These are phyloP conservation scores for Plasmopara viticola DNA, from an alignment of 352 stramenopile species.

Conservation along the genomic window DNA sequence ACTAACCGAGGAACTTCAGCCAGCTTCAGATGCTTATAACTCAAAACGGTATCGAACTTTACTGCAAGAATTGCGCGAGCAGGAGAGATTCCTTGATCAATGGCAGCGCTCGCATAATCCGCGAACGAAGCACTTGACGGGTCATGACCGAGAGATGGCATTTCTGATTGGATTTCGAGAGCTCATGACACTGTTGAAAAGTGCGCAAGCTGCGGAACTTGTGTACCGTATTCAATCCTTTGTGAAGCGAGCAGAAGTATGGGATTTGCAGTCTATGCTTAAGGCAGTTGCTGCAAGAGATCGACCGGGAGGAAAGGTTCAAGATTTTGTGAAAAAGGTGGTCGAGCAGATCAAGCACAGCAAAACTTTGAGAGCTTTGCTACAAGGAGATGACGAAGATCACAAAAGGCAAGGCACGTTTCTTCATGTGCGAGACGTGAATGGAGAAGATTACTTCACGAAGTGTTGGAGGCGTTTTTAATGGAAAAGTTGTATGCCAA, in stretches of 20 bases:
- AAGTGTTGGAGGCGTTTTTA: constrained; percentile 84
- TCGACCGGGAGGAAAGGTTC: constrained; percentile 45
- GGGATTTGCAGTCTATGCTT: constrained; percentile 49
- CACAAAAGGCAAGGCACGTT: constrained; percentile 13
- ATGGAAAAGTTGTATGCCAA: constrained; percentile 85
- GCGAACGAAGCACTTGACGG: constrained; percentile 22
- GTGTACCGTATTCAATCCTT: constrained; percentile 81
- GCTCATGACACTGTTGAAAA: constrained; percentile 52
- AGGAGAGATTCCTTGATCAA: constrained; percentile 31
- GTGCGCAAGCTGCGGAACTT: constrained; percentile 49
- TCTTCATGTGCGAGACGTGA: constrained; percentile 28
- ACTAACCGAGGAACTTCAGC: constrained; percentile 9
- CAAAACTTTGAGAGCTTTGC: constrained; percentile 19
- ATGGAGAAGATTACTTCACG: constrained; percentile 47
- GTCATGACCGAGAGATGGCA: constrained; percentile 44
- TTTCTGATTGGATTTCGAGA: constrained; percentile 61
- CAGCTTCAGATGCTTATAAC: not conserved
- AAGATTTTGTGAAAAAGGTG: constrained; percentile 60
- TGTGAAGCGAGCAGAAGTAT: constrained; percentile 52
- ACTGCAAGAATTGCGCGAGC: constrained; percentile 38
- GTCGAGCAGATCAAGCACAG: constrained; percentile 51
- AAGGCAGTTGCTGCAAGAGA: constrained; percentile 29
- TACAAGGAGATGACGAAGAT: constrained; percentile 17
- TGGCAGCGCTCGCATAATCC: constrained; percentile 39
- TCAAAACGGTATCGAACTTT: constrained; percentile 27